phyloP scores from a whole-genome alignment of 495 filamentous ascomycete genomes.

The Podospora sp. region DNA sequence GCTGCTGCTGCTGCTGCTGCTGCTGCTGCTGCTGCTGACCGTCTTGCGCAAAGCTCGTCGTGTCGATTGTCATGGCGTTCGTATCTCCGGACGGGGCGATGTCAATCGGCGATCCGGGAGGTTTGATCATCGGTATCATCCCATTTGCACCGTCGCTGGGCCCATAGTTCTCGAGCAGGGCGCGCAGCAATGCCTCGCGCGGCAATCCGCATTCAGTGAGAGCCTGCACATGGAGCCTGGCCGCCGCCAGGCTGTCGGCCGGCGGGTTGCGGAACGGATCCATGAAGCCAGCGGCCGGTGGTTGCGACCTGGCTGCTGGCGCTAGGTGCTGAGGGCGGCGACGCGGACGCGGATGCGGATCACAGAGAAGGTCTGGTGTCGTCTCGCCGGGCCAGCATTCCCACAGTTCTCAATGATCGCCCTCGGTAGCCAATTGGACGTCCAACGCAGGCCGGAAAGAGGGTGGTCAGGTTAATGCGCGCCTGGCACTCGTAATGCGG shows the following conservation, averaged over 20 bases:
- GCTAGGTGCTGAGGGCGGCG: background rate
- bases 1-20: slow-evolving; percentile 18
- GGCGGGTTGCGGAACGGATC: slow-evolving; percentile 37
- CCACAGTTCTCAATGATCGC: slow-evolving; percentile 1
- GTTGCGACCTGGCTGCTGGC: background rate
- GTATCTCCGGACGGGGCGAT: background rate
- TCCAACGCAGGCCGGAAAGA: slow-evolving; percentile 6
- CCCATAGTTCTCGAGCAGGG: slow-evolving; percentile 33
- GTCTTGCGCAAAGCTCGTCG: slow-evolving; percentile 15
- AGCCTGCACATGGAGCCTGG: slow-evolving; percentile 38
- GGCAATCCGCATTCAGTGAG: slow-evolving; percentile 36
- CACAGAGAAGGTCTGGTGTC: slow-evolving; percentile 4
- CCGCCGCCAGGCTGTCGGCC: slow-evolving; percentile 35
- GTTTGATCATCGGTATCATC: slow-evolving; percentile 20
- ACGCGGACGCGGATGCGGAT: background rate
- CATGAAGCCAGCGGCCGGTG: slow-evolving; percentile 10
- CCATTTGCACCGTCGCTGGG: slow-evolving; percentile 23
- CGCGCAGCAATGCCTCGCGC: slow-evolving; percentile 37
- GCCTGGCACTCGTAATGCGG: slow-evolving; percentile 13
- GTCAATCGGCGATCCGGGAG: slow-evolving; percentile 14
- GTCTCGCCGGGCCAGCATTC: slow-evolving; percentile 9
- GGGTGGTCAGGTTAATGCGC: slow-evolving; percentile 21
- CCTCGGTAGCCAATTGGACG: slow-evolving; percentile 13
- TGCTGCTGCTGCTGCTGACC: background rate
- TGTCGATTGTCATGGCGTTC: slow-evolving; percentile 14